Evolutionary conservation across 305 asterid genomes (phyloP).

Genomic region (Lippia alba): DNA sequence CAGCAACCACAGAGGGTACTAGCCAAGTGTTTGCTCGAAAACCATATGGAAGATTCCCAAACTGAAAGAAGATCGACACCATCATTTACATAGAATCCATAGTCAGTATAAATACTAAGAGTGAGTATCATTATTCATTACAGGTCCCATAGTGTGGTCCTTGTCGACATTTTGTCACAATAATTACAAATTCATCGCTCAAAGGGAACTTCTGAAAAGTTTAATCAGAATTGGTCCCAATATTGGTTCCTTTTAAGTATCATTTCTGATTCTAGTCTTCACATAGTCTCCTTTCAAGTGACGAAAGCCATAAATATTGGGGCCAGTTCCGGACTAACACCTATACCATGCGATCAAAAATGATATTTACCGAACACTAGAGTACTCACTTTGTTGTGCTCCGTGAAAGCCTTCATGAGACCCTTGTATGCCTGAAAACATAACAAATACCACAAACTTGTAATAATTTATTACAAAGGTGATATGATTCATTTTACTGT

Average conservation of each 20-base stretch:
- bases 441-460: slow-evolving; percentile 21
- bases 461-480: slow-evolving; percentile 19
- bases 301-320: no score
- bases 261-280: no score
- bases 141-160: no score
- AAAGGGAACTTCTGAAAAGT: no score
- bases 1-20: slow-evolving; percentile 76
- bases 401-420: slow-evolving; percentile 84
- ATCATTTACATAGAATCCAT: slow-evolving; percentile 27
- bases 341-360: no score
- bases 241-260: no score
- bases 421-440: slow-evolving; percentile 72
- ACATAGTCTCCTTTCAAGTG: no score
- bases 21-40: slow-evolving; percentile 93
- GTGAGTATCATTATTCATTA: no score
- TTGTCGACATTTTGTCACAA: no score
- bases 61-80: slow-evolving; percentile 49
- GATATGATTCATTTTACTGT: slow-evolving; percentile 12
- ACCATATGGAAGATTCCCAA: slow-evolving; percentile 94
- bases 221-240: no score
- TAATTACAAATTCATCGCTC: no score
- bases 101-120: slow-evolving; percentile 16
- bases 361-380: slow-evolving; percentile 13
- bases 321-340: no score
- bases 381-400: slow-evolving; percentile 84